A percentile compares a stretch with the other conserved stretches of the same genome.
These are phyloP conservation scores for Verticillium nubilum DNA, from an alignment of 2,329 filamentous ascomycete species.

Conservation along the genomic window DNA sequence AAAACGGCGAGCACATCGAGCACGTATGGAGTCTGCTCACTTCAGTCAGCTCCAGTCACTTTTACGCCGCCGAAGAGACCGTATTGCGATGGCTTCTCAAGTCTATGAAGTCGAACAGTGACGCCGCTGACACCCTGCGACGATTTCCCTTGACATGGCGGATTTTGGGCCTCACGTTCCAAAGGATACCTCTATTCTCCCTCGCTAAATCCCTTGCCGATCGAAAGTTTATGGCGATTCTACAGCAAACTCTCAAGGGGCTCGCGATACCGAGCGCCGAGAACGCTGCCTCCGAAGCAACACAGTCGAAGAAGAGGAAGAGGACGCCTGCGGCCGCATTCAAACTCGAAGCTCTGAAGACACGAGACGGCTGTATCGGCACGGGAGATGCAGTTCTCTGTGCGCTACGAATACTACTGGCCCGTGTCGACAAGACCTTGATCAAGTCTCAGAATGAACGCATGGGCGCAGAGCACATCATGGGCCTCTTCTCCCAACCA, in stretches of 20 bases:
- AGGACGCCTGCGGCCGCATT: conserved; percentile 29
- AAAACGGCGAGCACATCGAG: conserved; percentile 40
- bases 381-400: conserved; percentile 43
- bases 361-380: conserved; percentile 33
- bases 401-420: conserved; percentile 40
- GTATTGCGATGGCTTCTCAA: conserved; percentile 60
- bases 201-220: conserved; percentile 68
- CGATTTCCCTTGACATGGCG: conserved; percentile 55
- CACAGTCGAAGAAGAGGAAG: conserved; percentile 38
- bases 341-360: conserved; percentile 33
- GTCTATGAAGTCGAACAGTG: conserved; percentile 42
- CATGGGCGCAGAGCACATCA: conserved; percentile 54
- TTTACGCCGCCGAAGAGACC: conserved; percentile 50
- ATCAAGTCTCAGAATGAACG: conserved; percentile 32
- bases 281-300: neutral
- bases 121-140: conserved; percentile 45
- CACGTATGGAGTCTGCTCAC: conserved; percentile 44
- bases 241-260: conserved; percentile 63
- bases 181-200: conserved; percentile 62
- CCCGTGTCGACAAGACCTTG: conserved; percentile 31
- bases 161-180: conserved; percentile 55
- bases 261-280: conserved; percentile 29
- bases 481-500: conserved; percentile 48
- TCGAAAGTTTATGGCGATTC: conserved; percentile 58
- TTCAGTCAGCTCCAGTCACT: conserved; percentile 31